Percentiles rank a stretch among this genome's conserved stretches.
phyloP scores from a whole-genome alignment of 2,329 filamentous ascomycete species.

The Hortaea werneckii region DNA sequence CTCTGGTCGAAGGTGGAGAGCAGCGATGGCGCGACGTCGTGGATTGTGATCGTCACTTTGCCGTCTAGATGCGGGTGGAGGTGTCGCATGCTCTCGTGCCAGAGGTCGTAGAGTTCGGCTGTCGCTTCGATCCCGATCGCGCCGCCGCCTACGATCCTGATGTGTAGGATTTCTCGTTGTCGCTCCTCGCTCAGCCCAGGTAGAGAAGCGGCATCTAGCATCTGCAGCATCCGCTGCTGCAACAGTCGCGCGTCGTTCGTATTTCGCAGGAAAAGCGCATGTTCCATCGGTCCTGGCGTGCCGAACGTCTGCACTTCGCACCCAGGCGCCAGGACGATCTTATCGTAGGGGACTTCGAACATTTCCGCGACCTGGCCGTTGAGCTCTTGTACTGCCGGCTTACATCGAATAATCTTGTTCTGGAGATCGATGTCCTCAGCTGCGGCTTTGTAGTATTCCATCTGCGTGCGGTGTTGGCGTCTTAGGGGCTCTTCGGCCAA shows the following conservation, averaged over 20 bases:
- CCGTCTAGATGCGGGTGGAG: slow-evolving; percentile 33
- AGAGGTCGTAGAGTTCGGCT: slow-evolving; percentile 35
- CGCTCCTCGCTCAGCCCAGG: slow-evolving; percentile 20
- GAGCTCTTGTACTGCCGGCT: slow-evolving; percentile 16
- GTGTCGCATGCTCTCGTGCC: slow-evolving; percentile 27
- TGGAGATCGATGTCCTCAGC: slow-evolving; percentile 31
- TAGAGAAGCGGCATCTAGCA: slow-evolving; percentile 28
- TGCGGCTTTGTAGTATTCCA: slow-evolving; percentile 29
- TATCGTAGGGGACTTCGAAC: slow-evolving; percentile 34
- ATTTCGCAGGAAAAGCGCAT: slow-evolving; percentile 30
- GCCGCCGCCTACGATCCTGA: slow-evolving; percentile 34
- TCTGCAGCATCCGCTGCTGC: slow-evolving; percentile 27
- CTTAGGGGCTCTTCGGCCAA: slow-evolving; percentile 37
- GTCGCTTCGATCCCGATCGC: slow-evolving; percentile 35
- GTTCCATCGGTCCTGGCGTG: slow-evolving; percentile 30
- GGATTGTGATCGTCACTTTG: slow-evolving; percentile 32
- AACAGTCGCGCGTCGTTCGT: slow-evolving; percentile 27
- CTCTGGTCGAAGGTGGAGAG: slow-evolving; percentile 33
- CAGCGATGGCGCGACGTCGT: slow-evolving; percentile 35
- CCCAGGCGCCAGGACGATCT: slow-evolving; percentile 33
- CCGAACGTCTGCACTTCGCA: slow-evolving; percentile 32
- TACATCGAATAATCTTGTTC: slow-evolving; percentile 25
- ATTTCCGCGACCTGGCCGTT: slow-evolving; percentile 11
- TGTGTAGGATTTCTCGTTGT: slow-evolving; percentile 27
- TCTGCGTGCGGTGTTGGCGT: slow-evolving; percentile 18